These are phyloP conservation scores for Aspergillus mulundensis DNA, from an alignment of 495 filamentous ascomycete species.

Conservation along the genomic window DNA sequence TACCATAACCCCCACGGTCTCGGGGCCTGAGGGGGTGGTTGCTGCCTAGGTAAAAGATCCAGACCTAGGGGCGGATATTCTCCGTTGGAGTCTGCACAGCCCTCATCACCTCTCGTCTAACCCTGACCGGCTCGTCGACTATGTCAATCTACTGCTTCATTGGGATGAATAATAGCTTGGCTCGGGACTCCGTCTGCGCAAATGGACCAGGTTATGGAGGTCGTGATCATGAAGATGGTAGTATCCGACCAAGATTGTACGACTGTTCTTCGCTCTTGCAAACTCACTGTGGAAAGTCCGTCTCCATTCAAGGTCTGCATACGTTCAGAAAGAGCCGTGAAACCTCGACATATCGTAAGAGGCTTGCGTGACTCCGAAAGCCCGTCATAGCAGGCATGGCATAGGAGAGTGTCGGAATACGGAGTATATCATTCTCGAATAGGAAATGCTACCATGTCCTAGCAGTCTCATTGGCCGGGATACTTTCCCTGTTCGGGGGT, in stretches of 20 bases:
- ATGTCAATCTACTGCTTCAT: not conserved
- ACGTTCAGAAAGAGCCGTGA: not conserved
- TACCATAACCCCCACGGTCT: not conserved
- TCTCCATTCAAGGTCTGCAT: not conserved
- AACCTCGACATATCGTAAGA: not conserved
- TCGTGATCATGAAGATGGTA: not conserved
- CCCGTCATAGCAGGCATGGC: constrained; percentile 1
- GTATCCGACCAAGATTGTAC: not conserved
- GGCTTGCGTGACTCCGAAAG: not conserved
- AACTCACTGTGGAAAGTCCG: not conserved
- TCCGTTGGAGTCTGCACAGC: not conserved
- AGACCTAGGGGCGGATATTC: not conserved
- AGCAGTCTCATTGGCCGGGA: not conserved
- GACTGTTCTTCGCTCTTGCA: not conserved
- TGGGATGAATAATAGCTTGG: not conserved
- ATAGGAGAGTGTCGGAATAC: not conserved
- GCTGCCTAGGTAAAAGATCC: not conserved
- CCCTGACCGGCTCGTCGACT: not conserved
- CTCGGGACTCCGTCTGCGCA: not conserved
- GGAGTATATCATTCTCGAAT: not conserved
- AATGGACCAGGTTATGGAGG: no score
- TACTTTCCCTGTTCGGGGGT: not conserved
- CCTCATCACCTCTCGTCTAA: not conserved
- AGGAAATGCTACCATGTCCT: not conserved
- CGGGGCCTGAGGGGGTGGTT: not conserved